These are phyloP conservation scores for Ceratocystis variospora DNA, from an alignment of 2,329 filamentous ascomycete species.

Conservation along the genomic window DNA sequence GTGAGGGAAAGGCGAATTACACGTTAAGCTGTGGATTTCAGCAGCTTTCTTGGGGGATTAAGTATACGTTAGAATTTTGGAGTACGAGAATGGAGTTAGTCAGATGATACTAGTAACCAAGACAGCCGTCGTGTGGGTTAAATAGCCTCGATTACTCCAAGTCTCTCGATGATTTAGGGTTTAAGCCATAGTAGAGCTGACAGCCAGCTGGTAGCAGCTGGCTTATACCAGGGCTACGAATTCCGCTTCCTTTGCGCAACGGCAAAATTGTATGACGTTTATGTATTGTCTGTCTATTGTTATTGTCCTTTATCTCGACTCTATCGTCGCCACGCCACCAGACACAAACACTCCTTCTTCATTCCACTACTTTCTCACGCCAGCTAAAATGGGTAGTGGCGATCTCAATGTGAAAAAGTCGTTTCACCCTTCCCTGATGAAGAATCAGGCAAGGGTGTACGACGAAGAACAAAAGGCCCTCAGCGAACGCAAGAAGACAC, in stretches of 20 bases:
- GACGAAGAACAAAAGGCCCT: conserved; percentile 84
- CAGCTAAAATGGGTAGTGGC: conserved; percentile 65
- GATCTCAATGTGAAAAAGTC: conserved; percentile 92
- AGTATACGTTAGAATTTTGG: not conserved
- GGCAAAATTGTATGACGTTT: not conserved
- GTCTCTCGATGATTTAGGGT: not conserved
- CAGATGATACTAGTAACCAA: not conserved
- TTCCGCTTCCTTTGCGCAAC: not conserved
- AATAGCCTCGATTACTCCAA: not conserved
- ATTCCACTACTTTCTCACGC: not conserved
- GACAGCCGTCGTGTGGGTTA: not conserved
- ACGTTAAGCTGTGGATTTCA: not conserved
- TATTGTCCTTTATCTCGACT: not conserved
- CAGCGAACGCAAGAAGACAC: conserved; percentile 85
- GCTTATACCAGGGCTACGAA: not conserved
- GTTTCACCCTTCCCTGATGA: conserved; percentile 83
- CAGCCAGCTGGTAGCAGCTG: not conserved
- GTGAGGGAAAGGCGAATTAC: not conserved
- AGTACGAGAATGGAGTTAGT: not conserved
- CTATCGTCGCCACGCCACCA: not conserved
- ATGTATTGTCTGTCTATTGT: not conserved
- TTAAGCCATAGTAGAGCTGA: not conserved
- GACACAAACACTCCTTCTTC: not conserved
- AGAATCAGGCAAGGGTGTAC: conserved; percentile 84
- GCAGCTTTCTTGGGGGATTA: not conserved